These are phyloP conservation scores for Debaryomyces castellii DNA, from an alignment of 805 yeast genomes.

Conservation along the genomic window DNA sequence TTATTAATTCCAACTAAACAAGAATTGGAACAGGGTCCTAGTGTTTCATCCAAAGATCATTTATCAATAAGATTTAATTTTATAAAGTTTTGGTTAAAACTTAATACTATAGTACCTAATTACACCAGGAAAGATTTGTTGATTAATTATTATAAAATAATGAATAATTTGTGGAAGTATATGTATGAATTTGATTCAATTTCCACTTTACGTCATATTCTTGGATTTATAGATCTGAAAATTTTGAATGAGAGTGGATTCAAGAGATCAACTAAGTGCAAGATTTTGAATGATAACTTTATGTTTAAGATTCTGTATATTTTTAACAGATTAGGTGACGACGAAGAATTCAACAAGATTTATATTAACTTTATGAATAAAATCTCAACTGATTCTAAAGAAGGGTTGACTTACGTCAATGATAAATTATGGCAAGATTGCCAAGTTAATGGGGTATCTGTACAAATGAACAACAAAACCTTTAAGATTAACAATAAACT, in stretches of 20 bases:
- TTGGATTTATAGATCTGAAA: slow-evolving; percentile 47
- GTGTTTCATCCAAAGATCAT: slow-evolving; percentile 18
- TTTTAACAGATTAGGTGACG: slow-evolving; percentile 25
- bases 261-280: slow-evolving; percentile 68
- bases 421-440: slow-evolving; percentile 50
- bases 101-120: slow-evolving; percentile 50
- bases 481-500: slow-evolving; percentile 69
- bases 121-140: slow-evolving; percentile 66
- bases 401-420: slow-evolving; percentile 47
- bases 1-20: slow-evolving; percentile 52
- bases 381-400: slow-evolving; percentile 48
- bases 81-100: slow-evolving; percentile 57
- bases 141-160: slow-evolving; percentile 49
- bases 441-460: slow-evolving; percentile 37
- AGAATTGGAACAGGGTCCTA: slow-evolving; percentile 40
- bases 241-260: slow-evolving; percentile 61
- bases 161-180: slow-evolving; percentile 67
- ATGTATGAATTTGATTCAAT: slow-evolving; percentile 54
- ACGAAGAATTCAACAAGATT: slow-evolving; percentile 36
- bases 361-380: slow-evolving; percentile 48
- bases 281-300: slow-evolving; percentile 76
- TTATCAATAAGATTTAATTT: slow-evolving; percentile 58
- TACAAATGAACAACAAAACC: slow-evolving; percentile 47
- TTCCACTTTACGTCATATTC: slow-evolving; percentile 33
- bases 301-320: slow-evolving; percentile 57